These are phyloP conservation scores for Lactifluus rugatus DNA, from an alignment of 768 basidiomycete species.

Conservation along the genomic window DNA sequence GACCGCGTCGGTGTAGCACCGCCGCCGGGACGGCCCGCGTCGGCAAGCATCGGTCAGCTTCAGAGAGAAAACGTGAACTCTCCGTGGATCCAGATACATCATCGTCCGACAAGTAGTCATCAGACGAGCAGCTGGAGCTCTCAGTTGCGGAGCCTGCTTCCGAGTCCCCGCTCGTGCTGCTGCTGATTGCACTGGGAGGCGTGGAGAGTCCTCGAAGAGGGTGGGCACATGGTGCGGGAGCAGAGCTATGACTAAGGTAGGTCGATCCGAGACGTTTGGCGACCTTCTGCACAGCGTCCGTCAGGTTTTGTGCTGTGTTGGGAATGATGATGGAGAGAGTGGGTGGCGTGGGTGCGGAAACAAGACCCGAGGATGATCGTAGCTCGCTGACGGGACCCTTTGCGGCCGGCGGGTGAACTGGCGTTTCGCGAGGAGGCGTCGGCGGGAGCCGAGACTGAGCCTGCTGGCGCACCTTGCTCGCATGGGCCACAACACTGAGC, in stretches of 20 bases:
- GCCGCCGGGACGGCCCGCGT: conserved; percentile 40
- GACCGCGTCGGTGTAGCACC: conserved; percentile 24
- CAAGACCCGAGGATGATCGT: background rate
- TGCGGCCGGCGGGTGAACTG: conserved; percentile 20
- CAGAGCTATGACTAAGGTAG: conserved; percentile 26
- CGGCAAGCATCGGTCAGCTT: conserved; percentile 28
- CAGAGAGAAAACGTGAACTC: conserved; percentile 11
- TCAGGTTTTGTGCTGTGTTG: conserved; percentile 27
- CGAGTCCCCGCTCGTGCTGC: conserved; percentile 18
- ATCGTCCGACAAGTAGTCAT: conserved; percentile 32
- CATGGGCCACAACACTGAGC: conserved; percentile 45
- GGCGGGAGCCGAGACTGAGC: conserved; percentile 35
- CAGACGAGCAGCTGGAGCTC: conserved; percentile 12
- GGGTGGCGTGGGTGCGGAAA: background rate
- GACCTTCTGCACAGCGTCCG: conserved; percentile 49
- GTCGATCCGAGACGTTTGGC: conserved; percentile 45
- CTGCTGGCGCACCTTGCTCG: conserved; percentile 43
- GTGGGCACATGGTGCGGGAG: conserved; percentile 10
- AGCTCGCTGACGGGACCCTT: background rate
- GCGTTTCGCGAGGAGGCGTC: conserved; percentile 32
- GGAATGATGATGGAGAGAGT: conserved; percentile 22
- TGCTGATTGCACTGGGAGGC: conserved; percentile 12
- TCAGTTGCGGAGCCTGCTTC: conserved; percentile 13
- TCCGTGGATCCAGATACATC: conserved; percentile 26
- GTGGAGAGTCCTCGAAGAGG: conserved; percentile 4